Evolutionary conservation across 345 rosid species (phyloP).

Genomic region (Schrenkiella parvula): DNA sequence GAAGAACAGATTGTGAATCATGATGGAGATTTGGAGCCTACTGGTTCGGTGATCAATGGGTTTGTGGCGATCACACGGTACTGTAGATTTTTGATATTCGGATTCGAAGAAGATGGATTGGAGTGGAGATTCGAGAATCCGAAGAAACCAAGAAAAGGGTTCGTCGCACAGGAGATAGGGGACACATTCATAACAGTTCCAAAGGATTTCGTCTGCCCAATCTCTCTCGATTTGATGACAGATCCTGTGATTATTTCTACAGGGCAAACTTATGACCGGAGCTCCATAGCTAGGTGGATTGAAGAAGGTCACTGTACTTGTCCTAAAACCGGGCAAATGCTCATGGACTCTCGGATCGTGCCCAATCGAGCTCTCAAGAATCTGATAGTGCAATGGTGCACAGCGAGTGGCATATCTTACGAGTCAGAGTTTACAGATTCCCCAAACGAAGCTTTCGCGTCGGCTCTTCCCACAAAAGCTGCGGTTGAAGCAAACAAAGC

Average conservation of each 20-base stretch:
- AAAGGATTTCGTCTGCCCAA: conserved; percentile 83
- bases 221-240: conserved; percentile 80
- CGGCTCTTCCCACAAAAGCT: conserved; percentile 65
- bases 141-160: conserved; percentile 57
- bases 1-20: conserved; percentile 89
- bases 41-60: conserved; percentile 75
- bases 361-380: conserved; percentile 85
- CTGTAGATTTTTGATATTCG: conserved; percentile 70
- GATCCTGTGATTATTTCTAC: conserved; percentile 91
- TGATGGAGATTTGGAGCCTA: conserved; percentile 83
- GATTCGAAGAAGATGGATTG: conserved; percentile 60
- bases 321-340: conserved; percentile 85
- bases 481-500: conserved; percentile 81
- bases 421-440: conserved; percentile 53
- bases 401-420: conserved; percentile 60
- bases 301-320: conserved; percentile 88
- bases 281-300: conserved; percentile 82
- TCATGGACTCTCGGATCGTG: conserved; percentile 56
- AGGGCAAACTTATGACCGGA: conserved; percentile 89
- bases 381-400: conserved; percentile 80
- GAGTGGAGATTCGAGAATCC: conserved; percentile 39
- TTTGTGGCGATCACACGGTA: conserved; percentile 76
- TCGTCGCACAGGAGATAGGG: conserved; percentile 67
- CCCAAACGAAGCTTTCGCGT: conserved; percentile 48
- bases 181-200: conserved; percentile 65